Evolutionary conservation across 2,329 filamentous ascomycete species (phyloP), one percentile per base, ranked within the genome.

Genomic region (Trematosphaeria pertusa): DNA sequence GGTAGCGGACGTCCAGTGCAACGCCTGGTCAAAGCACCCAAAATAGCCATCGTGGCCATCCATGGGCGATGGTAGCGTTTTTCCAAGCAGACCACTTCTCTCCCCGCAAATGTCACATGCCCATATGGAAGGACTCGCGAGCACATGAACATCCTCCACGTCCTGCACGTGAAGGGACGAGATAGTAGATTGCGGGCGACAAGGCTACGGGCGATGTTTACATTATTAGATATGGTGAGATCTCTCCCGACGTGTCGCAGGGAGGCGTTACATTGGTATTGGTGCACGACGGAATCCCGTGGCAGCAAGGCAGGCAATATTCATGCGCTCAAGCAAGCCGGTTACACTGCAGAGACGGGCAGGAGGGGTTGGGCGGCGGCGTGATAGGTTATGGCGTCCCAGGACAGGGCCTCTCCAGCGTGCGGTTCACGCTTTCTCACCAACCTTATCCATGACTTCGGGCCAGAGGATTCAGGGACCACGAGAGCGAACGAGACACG

Each of bases 391-490:
- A 33, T 36, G 39, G 38, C 22, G 51, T 39, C 43, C 54, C 53
- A 54, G 46, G 37, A 44, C 37, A 47, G 48, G 50, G n/a, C n/a
- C 50, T 52, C 49, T 46, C 41, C 51, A 48, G 55, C 46, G 56
- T 62, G 56, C 38, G 43, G 62, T 61, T 63, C 61, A 62, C 56
- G 62, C 57, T 56, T 52, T 48, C 35, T 48, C 41, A 50, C 11
- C 54, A 70, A 64, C 65, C 63, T 70, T 67, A 69, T 65, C 67
- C 67, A 64, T 56, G 47, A 50, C 30, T 19, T 50, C 52, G 67
- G 66, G 65, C 60, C 65, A 61, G 42, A 58, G 54, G 50, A 52
- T 52, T 59, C 59, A 64, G 62, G 64, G 58, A 63, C 63, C 59
- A 67, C 46, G 58, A 58, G 52, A 35, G 58, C 57, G 51, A 35